Evolutionary conservation across 2,329 filamentous ascomycete species (phyloP).

Genomic region (Tolypocladium nubicola): DNA sequence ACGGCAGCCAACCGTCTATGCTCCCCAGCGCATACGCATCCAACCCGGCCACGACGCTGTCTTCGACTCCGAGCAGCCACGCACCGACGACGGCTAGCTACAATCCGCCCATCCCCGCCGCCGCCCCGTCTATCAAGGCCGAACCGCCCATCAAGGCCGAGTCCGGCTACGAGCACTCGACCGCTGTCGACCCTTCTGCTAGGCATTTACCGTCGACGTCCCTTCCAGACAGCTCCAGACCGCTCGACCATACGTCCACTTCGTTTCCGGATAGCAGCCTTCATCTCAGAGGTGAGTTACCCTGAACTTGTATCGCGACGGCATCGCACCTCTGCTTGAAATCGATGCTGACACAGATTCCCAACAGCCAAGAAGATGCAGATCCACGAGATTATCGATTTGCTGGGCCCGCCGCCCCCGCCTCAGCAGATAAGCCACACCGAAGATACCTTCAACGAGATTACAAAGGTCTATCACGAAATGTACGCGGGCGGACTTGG

Average conservation of each 20-base stretch:
- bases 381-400: slow-evolving; percentile 60
- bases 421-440: slow-evolving; percentile 40
- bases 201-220: slow-evolving; percentile 27
- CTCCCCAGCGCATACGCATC: slow-evolving; percentile 30
- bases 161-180: slow-evolving; percentile 41
- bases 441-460: slow-evolving; percentile 49
- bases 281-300: slow-evolving; percentile 41
- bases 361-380: slow-evolving; percentile 43
- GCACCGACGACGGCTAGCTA: slow-evolving; percentile 18
- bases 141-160: slow-evolving; percentile 23
- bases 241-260: slow-evolving; percentile 14
- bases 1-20: slow-evolving; percentile 34
- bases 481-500: slow-evolving; percentile 68
- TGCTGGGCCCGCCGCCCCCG: slow-evolving; percentile 49
- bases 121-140: slow-evolving; percentile 11
- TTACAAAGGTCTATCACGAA: slow-evolving; percentile 61
- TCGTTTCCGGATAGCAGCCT: slow-evolving; percentile 18
- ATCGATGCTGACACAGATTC: slow-evolving; percentile 3
- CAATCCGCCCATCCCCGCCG: slow-evolving; percentile 21
- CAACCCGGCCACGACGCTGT: slow-evolving; percentile 19
- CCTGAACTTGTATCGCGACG: slow-evolving; percentile 18
- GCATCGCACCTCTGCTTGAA: neutral
- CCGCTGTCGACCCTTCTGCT: slow-evolving; percentile 52
- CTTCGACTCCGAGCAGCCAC: slow-evolving; percentile 11
- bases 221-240: slow-evolving; percentile 12